Evolutionary conservation across 495 filamentous ascomycete species (phyloP), one percentile per base, ranked within the genome.

Genomic region (Aspergillus heteromorphus): DNA sequence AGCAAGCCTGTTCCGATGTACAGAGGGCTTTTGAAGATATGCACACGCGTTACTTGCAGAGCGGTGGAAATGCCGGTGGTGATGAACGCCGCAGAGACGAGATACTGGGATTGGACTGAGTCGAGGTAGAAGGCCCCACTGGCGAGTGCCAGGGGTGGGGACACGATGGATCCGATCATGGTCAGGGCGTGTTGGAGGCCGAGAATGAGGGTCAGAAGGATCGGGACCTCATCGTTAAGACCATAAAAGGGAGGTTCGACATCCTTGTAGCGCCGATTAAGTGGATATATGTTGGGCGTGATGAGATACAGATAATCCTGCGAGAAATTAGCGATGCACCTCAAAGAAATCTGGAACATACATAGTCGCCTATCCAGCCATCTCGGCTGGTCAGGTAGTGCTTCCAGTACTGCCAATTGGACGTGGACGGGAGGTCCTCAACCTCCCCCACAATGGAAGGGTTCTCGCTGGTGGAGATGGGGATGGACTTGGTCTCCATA

Each of bases 51-150:
- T 57, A 93, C 90, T 66, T 95, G 89, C 9, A 95, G 73, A n/a
- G 79, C 75, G 0, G 87, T 89, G 18, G 91, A 77, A 18, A 91
- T 77, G 25, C 89, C 89, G 27, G 83, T 88, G 20, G 91, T 87
- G 59, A 95, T 92, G 58, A 93, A 73, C 0, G 88, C 86, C 3
- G 87, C 90, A 0, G 89, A 92, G 11, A 95, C 89, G 9, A 95
- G 79, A 67, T 95, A 91, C 66, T 88, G 86, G 25, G 82, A 79
- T 27, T 80, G 61, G 0, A 75, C 77, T 1, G 72, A 50, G 10
- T 65, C 58, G 1, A 92, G 69, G 55, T 89, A 86, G 41, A 86
- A 90, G 5, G 84, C 84, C 31, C 69, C 77, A 20, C 79, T 66
- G 53, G 92, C 79, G 61, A 92, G 83, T 56, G 92, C 84, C 13